Conservation (phyloP, 805 yeast species). For the Myxozyma monticola region DNA sequence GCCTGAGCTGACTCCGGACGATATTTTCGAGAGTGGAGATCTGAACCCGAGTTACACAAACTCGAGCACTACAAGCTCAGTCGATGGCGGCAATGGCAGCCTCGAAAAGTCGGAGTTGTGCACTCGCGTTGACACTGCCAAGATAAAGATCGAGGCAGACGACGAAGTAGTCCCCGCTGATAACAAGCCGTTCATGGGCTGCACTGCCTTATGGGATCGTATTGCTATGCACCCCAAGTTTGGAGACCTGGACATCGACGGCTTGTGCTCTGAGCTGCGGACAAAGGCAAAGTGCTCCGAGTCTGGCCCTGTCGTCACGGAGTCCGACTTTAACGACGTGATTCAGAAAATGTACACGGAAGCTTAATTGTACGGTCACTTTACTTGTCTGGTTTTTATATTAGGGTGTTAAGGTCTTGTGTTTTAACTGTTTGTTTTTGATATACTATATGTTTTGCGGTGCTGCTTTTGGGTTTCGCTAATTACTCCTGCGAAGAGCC, state of each 20-base stretch:
- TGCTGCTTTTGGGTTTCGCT: too few species aligned
- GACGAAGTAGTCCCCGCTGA: conserved; percentile 63
- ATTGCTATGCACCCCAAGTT: conserved; percentile 91
- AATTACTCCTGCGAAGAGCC: too few species aligned
- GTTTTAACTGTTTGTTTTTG: neutral
- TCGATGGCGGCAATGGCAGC: neutral
- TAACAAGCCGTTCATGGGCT: conserved; percentile 54
- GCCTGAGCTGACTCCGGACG: conserved; percentile 38
- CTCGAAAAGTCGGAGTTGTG: neutral
- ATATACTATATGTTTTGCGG: neutral
- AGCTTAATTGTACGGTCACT: too few species aligned
- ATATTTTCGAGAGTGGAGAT: conserved; percentile 35
- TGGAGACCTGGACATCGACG: conserved; percentile 90
- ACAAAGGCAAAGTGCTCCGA: conserved; percentile 94
- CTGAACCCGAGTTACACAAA: conserved; percentile 1
- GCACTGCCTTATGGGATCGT: conserved; percentile 96
- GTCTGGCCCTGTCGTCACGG: conserved; percentile 82
- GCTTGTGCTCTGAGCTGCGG: conserved; percentile 85
- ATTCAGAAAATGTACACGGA: conserved; percentile 17
- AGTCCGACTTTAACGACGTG: conserved; percentile 64
- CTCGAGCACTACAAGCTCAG: neutral
- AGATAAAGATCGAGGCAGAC: conserved; percentile 29
- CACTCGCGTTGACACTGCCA: neutral
- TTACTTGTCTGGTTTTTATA: neutral
- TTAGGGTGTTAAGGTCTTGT: conserved; percentile 5